Conservation (phyloP, 495 filamentous ascomycete genomes). For the Neurospora africana region DNA sequence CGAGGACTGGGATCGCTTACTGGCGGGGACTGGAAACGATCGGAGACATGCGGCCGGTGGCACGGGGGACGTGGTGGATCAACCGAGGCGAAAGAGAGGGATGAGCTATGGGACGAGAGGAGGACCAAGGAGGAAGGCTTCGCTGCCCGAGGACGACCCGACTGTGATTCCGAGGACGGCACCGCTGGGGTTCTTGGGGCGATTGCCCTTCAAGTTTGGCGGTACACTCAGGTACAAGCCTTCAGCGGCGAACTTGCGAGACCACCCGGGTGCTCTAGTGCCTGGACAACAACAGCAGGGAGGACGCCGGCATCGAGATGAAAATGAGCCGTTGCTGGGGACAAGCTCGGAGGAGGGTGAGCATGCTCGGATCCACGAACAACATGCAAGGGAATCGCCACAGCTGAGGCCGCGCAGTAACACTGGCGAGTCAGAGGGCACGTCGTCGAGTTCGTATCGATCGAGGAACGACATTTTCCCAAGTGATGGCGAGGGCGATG, state of each 20-base stretch:
- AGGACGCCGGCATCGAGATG: constrained; percentile 38
- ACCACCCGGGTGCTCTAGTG: constrained; percentile 55
- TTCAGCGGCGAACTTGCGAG: constrained; percentile 80
- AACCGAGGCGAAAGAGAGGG: constrained; percentile 61
- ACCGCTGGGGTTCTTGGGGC: constrained; percentile 72
- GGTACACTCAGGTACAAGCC: constrained; percentile 80
- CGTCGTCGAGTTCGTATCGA: constrained; percentile 68
- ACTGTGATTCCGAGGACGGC: constrained; percentile 85
- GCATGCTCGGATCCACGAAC: constrained; percentile 8
- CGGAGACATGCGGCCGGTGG: constrained; percentile 19
- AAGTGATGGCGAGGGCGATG: constrained; percentile 78
- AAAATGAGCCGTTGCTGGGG: constrained; percentile 66
- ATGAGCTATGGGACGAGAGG: constrained; percentile 84
- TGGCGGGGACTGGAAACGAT: constrained; percentile 61
- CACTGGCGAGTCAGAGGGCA: constrained; percentile 71
- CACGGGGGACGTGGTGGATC: constrained; percentile 39
- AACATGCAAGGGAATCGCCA: constrained; percentile 15
- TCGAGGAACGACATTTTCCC: constrained; percentile 92
- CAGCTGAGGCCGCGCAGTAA: constrained; percentile 62
- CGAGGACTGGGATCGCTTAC: constrained; percentile 78
- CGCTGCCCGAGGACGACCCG: constrained; percentile 58
- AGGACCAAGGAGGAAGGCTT: constrained; percentile 56
- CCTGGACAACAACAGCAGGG: constrained; percentile 31
- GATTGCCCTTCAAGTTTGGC: constrained; percentile 78
- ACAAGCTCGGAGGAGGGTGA: constrained; percentile 38